Evolutionary conservation across 352 stramenopile genomes (phyloP).

Genomic region (Thalassiosira livingstoniorum): DNA sequence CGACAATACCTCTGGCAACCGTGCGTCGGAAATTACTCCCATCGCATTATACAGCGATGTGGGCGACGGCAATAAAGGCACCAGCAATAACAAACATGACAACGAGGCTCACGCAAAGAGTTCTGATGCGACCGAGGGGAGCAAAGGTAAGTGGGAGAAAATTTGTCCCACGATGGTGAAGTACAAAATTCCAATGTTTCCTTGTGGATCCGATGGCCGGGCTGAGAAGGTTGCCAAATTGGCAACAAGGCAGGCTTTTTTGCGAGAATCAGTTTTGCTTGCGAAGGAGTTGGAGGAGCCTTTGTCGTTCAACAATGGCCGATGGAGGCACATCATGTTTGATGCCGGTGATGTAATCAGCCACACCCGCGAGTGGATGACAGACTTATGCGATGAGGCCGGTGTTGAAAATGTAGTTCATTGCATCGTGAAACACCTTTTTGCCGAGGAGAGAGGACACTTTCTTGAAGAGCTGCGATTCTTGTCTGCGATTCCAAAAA

Average conservation of each 20-base stretch:
- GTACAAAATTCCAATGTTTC: background rate
- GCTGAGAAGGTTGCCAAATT: background rate
- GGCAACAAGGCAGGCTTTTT: background rate
- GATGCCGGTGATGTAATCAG: background rate
- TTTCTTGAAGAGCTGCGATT: background rate
- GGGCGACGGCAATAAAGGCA: no score
- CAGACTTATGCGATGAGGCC: background rate
- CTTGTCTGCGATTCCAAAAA: no score
- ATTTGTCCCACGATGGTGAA: background rate
- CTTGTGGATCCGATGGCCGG: background rate
- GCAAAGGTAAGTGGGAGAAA: no score
- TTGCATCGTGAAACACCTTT: background rate
- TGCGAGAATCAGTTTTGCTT: background rate
- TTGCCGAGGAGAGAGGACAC: background rate
- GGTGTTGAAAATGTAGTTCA: background rate
- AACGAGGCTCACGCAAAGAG: no score
- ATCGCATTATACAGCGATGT: no score
- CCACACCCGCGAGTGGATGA: background rate
- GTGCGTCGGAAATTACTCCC: no score
- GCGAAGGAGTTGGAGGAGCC: background rate
- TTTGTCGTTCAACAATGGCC: background rate
- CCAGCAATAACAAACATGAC: no score
- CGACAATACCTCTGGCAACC: background rate
- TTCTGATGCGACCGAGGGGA: no score
- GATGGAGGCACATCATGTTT: background rate